Conservation (phyloP, 345 rosid genomes). For the Ailanthus altissimus region DNA sequence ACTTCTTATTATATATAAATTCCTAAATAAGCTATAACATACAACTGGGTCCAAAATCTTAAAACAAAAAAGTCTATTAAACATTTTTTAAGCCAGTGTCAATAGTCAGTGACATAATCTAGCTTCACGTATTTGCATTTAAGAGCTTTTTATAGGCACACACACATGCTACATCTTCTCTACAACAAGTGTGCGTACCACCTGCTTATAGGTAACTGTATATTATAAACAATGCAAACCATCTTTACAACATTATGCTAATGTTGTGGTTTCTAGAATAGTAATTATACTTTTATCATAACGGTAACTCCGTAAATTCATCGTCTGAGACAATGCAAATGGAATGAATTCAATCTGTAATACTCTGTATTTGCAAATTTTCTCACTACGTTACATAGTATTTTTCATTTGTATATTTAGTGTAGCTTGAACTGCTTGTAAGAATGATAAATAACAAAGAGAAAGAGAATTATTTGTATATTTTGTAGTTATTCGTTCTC, state of each 20-base stretch:
- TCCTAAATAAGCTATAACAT: no score
- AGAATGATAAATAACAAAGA: no score
- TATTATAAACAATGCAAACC: background rate
- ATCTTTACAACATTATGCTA: background rate
- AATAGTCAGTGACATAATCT: background rate
- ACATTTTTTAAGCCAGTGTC: no score
- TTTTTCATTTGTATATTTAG: background rate
- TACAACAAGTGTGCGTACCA: slow-evolving; percentile 28
- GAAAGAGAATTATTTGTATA: no score
- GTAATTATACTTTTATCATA: no score
- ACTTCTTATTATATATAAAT: no score
- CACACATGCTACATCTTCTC: slow-evolving; percentile 45
- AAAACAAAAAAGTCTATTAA: no score
- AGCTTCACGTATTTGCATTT: slow-evolving; percentile 21
- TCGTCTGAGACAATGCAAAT: background rate
- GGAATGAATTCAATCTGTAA: background rate
- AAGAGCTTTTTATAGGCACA: slow-evolving; percentile 24
- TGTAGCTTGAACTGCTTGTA: no score
- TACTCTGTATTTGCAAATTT: background rate
- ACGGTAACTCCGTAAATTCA: background rate
- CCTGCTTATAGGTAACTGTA: slow-evolving; percentile 31
- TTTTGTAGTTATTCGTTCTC: no score
- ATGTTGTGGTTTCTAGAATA: background rate
- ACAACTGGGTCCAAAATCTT: no score
- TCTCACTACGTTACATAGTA: background rate